Percentiles rank a stretch among this genome's conserved stretches.
phyloP scores from a whole-genome alignment of 352 stramenopile species.

The Elongisporangium anandrum region DNA sequence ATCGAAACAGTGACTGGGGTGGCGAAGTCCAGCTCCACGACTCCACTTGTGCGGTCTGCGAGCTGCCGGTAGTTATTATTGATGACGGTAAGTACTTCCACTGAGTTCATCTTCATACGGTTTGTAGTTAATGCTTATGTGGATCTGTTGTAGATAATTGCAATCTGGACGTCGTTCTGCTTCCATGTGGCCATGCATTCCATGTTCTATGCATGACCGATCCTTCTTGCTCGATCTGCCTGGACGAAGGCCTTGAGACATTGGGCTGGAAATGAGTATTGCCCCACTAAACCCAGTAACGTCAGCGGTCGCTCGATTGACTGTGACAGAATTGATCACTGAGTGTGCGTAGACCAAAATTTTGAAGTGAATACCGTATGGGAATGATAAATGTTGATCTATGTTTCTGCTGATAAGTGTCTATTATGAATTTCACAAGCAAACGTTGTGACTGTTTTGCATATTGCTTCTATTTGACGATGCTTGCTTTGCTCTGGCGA shows the following conservation, averaged over 20 bases:
- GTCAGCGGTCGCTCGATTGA: not conserved
- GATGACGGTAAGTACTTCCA: conserved; percentile 43
- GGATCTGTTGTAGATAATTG: conserved; percentile 31
- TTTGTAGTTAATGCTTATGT: conserved; percentile 8
- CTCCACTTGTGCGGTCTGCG: conserved; percentile 61
- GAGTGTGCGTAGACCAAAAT: not conserved
- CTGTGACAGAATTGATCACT: not conserved
- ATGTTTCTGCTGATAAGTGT: not conserved
- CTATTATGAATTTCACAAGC: not conserved
- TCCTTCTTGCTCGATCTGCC: conserved; percentile 59
- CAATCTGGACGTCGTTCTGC: conserved; percentile 70
- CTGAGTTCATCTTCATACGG: not conserved
- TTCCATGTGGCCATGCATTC: conserved; percentile 81
- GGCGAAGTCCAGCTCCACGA: conserved; percentile 84
- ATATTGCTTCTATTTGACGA: conserved; percentile 1
- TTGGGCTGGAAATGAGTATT: conserved; percentile 22
- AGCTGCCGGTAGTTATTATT: conserved; percentile 82
- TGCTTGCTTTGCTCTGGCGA: not conserved
- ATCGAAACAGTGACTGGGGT: conserved; percentile 83
- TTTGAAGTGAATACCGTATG: conserved; percentile 4
- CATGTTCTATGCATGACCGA: conserved; percentile 63
- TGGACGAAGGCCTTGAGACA: conserved; percentile 48
- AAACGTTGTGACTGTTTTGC: not conserved
- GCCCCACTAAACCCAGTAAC: not conserved
- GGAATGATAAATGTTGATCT: not conserved